Conservation (phyloP, 2,329 filamentous ascomycete genomes). For the Trichoderma arundinaceum region DNA sequence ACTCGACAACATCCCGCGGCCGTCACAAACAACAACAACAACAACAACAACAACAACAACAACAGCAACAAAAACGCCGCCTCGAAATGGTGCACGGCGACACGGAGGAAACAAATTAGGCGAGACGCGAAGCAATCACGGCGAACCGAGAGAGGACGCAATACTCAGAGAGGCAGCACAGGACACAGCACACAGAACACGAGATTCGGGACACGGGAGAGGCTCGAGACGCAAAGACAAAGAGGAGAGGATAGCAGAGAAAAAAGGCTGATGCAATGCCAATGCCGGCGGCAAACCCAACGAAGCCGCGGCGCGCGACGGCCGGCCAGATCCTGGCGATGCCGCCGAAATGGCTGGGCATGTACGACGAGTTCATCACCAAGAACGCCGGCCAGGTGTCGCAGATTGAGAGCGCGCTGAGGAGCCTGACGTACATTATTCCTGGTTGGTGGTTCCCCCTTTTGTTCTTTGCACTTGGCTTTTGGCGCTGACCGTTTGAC, state of each 20-base stretch:
- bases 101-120: background rate
- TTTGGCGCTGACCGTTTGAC: background rate
- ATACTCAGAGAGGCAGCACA: background rate
- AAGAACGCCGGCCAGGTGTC: constrained; percentile 93
- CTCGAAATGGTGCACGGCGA: constrained; percentile 16
- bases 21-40: background rate
- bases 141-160: background rate
- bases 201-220: background rate
- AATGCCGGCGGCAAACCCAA: constrained; percentile 17
- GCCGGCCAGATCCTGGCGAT: constrained; percentile 56
- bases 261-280: background rate
- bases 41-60: background rate
- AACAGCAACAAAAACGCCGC: constrained; percentile 8
- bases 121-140: background rate
- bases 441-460: constrained; percentile 63
- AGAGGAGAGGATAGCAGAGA: too few relatives aligned
- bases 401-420: constrained; percentile 90
- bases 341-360: constrained; percentile 68
- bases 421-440: constrained; percentile 94
- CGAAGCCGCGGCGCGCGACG: constrained; percentile 35
- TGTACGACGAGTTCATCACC: constrained; percentile 89
- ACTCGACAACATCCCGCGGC: too few relatives aligned
- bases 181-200: background rate
- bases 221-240: background rate
- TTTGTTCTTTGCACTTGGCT: too few relatives aligned